Conservation (phyloP, 176 grass and related monocot species). For the Saccharum officinarum region DNA sequence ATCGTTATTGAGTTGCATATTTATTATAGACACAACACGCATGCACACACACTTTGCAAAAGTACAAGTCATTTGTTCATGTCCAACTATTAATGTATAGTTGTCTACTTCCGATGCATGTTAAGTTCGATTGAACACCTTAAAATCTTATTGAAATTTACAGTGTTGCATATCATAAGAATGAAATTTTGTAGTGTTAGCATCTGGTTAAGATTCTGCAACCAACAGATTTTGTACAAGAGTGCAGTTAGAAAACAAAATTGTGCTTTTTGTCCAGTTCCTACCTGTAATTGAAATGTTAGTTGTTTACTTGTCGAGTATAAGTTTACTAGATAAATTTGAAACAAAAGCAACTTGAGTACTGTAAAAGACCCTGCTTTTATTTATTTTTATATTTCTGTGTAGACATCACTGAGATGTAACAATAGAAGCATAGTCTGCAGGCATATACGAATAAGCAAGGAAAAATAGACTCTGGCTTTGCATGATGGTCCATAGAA, state of each 20-base stretch:
- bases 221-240: not conserved
- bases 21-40: conserved; percentile 7
- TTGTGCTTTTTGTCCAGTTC: not conserved
- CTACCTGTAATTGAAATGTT: not conserved
- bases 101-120: not conserved
- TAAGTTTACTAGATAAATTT: not conserved
- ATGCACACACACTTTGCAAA: not conserved
- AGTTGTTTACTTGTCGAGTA: not conserved
- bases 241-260: not conserved
- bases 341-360: not conserved
- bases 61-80: not conserved
- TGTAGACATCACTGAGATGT: not conserved
- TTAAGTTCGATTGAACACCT: conserved; percentile 3
- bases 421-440: not conserved
- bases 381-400: not conserved
- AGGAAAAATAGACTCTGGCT: not conserved
- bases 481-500: not conserved
- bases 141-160: not conserved
- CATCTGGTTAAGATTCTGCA: conserved; percentile 17
- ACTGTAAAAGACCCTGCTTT: not conserved
- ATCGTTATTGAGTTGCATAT: not conserved
- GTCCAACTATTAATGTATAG: not conserved
- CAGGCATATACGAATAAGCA: not conserved
- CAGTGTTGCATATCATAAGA: not conserved
- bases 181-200: not conserved